A percentile compares a stretch with the other conserved stretches of the same genome.
These are phyloP conservation scores for Kwoniella pini DNA, from an alignment of 768 basidiomycete species.

Conservation along the genomic window DNA sequence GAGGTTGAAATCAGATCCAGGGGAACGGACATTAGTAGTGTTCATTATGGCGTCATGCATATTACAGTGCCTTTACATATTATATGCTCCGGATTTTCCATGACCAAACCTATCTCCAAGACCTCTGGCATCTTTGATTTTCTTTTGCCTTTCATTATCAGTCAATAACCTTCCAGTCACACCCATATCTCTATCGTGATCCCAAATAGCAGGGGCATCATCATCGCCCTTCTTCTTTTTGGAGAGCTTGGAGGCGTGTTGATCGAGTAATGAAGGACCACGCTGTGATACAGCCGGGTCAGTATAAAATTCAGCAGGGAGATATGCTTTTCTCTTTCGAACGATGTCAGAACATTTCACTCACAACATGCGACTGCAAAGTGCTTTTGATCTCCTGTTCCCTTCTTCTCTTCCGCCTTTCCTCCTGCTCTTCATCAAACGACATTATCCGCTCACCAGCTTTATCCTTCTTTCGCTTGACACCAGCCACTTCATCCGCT, in stretches of 20 bases:
- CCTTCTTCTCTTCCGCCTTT: slow-evolving; percentile 61
- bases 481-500: slow-evolving; percentile 89
- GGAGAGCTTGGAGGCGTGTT: slow-evolving; percentile 35
- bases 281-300: slow-evolving; percentile 16
- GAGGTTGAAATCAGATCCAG: no score
- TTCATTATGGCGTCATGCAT: no score
- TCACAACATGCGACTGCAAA: slow-evolving; percentile 69
- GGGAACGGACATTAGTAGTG: no score
- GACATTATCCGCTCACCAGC: slow-evolving; percentile 24
- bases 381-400: slow-evolving; percentile 71
- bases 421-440: slow-evolving; percentile 14
- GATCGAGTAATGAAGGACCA: slow-evolving; percentile 48
- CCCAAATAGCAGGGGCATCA: slow-evolving; percentile 76
- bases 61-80: no score
- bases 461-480: slow-evolving; percentile 73
- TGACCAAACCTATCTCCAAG: slow-evolving; percentile 80
- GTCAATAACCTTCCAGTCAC: slow-evolving; percentile 86
- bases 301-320: neutral
- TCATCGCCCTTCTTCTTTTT: slow-evolving; percentile 58
- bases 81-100: slow-evolving; percentile 54
- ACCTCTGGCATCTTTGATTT: slow-evolving; percentile 77
- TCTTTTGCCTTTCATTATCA: slow-evolving; percentile 72
- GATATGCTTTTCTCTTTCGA: neutral
- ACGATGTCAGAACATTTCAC: no score
- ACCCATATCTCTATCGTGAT: slow-evolving; percentile 86